Base-by-base conservation (phyloP, 202 grass and related monocot genomes). In the Schoenoplectus triqueter region DNA sequence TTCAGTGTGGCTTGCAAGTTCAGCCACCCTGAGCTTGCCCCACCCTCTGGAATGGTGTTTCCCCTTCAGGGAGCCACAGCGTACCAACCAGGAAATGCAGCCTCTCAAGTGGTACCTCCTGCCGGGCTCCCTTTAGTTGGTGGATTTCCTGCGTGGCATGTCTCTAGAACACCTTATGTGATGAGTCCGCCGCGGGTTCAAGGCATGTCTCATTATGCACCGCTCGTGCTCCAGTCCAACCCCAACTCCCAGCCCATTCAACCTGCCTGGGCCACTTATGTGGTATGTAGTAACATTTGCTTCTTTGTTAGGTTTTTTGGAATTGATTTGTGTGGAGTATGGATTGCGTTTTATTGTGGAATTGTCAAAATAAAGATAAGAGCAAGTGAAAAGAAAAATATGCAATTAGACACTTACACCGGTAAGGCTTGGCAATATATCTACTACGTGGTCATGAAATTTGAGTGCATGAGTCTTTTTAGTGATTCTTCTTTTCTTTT, bases 1-100 rank as follows among this genome's bases (percentile, higher is more conserved):
- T 90, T 90, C 72, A 83, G 88, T 60, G 44, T 81, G 4, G 83
- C 85, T 7, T 90, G 88, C 83, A 90, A 90, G 86, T 90, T 90
- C 47, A 82, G 86, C 79, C 88, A 90, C 56, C 88, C 85, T 31
- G 85, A 90, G 77, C 85, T 85, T 78, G 15, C 14, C 41, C 54
- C 81, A n/a, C 1, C 88, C 55, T 82, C 88, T 1, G 64, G 81
- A 8, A 65, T 82, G 77, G 10, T 85, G 42, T 82, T 72, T 22
- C 77, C 87, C 21, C 66, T 71, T 64, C 81, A 83, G 49, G 64
- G 21, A n/a, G 66, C 44, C 66, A 79, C 75, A 79, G 31, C 75
- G 13, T 79, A 79, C 39, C 75, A 79, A 79, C 6, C 75, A 18
- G 64, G 80, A 52, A 66, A 66, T 64, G 46, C 47, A 67, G 80